These are phyloP conservation scores for Cymbidium sinense DNA, from an alignment of 106 monocot species.

Conservation along the genomic window DNA sequence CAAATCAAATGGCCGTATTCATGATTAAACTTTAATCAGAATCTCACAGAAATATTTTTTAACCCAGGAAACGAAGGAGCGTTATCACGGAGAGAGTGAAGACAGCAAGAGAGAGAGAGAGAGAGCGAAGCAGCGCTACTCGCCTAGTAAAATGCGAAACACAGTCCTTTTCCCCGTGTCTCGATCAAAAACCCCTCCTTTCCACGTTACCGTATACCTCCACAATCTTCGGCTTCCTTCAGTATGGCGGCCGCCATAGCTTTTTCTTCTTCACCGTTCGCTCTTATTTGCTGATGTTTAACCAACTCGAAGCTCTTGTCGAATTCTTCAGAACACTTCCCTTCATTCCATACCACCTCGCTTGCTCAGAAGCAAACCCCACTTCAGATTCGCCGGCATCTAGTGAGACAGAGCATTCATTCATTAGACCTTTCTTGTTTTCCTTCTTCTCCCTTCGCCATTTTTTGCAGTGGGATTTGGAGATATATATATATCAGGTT, in stretches of 20 bases:
- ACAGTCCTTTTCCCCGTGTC: neutral
- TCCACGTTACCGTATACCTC: neutral
- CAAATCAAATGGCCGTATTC: too few relatives aligned
- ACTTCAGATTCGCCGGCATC: neutral
- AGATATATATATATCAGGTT: neutral
- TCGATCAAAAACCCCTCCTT: too few relatives aligned
- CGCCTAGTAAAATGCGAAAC: too few relatives aligned
- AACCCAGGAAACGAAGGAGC: too few relatives aligned
- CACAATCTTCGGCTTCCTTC: neutral
- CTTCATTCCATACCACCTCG: neutral
- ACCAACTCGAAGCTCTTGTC: too few relatives aligned
- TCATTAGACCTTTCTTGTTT: neutral
- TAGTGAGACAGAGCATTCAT: neutral
- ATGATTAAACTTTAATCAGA: too few relatives aligned
- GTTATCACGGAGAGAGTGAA: too few relatives aligned
- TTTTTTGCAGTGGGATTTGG: neutral
- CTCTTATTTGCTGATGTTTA: neutral
- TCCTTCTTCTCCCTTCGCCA: neutral
- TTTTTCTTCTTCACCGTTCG: neutral
- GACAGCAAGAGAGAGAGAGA: too few relatives aligned
- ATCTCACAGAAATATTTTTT: too few relatives aligned
- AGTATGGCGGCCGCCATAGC: neutral
- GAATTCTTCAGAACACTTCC: neutral
- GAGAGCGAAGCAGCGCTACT: too few relatives aligned
- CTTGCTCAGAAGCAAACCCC: neutral